phyloP scores from a whole-genome alignment of 2,329 filamentous ascomycete genomes.

The Dothideomycetes sp. region DNA sequence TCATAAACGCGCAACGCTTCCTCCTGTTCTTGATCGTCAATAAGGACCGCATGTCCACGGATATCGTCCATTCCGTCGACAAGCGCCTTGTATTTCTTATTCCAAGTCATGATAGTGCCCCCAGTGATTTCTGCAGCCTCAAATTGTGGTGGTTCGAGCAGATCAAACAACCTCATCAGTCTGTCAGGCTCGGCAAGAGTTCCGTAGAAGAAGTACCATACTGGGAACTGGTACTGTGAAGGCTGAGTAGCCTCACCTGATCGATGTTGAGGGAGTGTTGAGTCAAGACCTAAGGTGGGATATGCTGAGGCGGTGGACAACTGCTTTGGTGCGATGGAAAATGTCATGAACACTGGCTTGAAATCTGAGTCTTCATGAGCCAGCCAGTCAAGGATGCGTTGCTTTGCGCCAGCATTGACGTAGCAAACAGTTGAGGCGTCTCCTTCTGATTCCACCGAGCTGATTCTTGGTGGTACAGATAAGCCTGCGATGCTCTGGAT shows the following conservation, averaged over 20 bases:
- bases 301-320: no score
- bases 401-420: neutral
- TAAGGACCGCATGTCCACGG: slow-evolving; percentile 21
- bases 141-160: slow-evolving; percentile 15
- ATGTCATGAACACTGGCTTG: neutral
- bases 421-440: neutral
- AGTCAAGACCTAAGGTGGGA: neutral
- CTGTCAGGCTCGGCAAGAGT: slow-evolving; percentile 21
- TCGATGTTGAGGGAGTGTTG: neutral
- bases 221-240: slow-evolving; percentile 23
- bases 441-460: neutral
- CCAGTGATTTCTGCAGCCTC: slow-evolving; percentile 19
- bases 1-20: slow-evolving; percentile 24
- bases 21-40: slow-evolving; percentile 23
- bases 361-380: neutral
- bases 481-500: neutral
- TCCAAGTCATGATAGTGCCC: slow-evolving; percentile 24
- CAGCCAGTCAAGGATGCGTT: neutral
- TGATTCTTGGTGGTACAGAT: neutral
- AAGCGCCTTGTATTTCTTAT: slow-evolving; percentile 28
- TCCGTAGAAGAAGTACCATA: slow-evolving; percentile 31
- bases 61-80: slow-evolving; percentile 20
- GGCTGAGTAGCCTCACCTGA: neutral
- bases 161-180: slow-evolving; percentile 20
- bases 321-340: slow-evolving; percentile 1